Percentiles rank a stretch among this genome's conserved stretches.
Evolutionary conservation across 2,329 filamentous ascomycete species (phyloP).

Genomic region (Purpureocillium lavendulum): DNA sequence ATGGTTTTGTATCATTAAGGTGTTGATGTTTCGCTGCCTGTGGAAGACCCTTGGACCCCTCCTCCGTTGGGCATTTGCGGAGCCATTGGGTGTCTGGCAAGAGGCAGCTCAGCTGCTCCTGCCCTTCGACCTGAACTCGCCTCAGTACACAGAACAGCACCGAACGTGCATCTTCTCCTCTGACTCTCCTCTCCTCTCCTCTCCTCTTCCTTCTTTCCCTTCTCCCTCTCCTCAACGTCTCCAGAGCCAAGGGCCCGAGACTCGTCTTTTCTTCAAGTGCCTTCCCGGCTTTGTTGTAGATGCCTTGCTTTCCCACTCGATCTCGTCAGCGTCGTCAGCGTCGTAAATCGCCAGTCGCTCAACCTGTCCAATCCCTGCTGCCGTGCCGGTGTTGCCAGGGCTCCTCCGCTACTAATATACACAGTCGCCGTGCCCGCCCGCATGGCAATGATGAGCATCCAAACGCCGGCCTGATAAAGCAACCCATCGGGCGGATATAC

Average conservation of each 20-base stretch:
- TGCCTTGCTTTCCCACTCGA: too few relatives aligned
- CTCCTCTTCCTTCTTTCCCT: not conserved
- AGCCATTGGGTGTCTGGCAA: not conserved
- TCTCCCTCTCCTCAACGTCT: too few relatives aligned
- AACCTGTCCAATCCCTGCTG: not conserved
- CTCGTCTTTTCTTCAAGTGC: too few relatives aligned
- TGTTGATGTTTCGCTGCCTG: too few relatives aligned
- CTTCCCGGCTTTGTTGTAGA: too few relatives aligned
- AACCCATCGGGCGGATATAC: not conserved
- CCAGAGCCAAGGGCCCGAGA: too few relatives aligned
- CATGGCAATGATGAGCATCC: not conserved
- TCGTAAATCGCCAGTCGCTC: not conserved
- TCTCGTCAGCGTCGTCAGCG: conserved; percentile 1
- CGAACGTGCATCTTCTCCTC: too few relatives aligned
- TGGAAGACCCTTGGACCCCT: too few relatives aligned
- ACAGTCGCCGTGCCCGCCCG: not conserved
- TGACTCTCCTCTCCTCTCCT: not conserved
- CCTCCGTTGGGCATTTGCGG: too few relatives aligned
- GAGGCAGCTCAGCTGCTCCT: not conserved
- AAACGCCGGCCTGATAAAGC: conserved; percentile 5
- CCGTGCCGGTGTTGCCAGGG: not conserved
- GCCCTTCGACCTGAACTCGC: too few relatives aligned
- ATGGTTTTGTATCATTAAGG: too few relatives aligned
- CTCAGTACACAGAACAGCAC: too few relatives aligned
- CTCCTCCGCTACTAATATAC: not conserved